Evolutionary conservation across 768 basidiomycete genomes (phyloP), one percentile per base, ranked within the genome.

Genomic region (Lactarius tabidus): DNA sequence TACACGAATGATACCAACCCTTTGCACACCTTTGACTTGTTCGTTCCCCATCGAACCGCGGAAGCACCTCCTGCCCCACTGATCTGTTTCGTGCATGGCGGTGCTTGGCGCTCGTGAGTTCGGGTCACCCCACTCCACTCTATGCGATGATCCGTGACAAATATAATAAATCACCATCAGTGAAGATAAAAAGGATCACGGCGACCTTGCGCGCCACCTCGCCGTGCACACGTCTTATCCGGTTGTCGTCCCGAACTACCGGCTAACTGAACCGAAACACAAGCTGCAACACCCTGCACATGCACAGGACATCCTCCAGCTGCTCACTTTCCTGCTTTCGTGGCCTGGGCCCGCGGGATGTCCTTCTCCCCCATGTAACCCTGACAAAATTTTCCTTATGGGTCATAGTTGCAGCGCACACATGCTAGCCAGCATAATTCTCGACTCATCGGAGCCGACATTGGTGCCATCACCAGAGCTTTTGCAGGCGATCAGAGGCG

Each of bases 331-430:
- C 71, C 70, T 93, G 64, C 67, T 75, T 57, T 67, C 72, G 3
- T 87, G 85, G 84, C 59, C 72, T 12, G 78, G 78, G 5, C 77
- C 81, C 6, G 38, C 68, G 9, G 69, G 60, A 26, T 63, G 69
- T 29, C 67, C 61, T 29, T 59, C 69, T 35, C 57, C 70, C 39
- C 73, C 71, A 36, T 81, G 81, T 60, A 79, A 82, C 70, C 74
- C 79, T 2, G 65, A 70, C 33, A 73, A 62, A 28, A 72, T 93
- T 52, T 81, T 83, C 74, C 78, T 91, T 51, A 77, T 91, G 29
- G 91, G 90, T 15, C 92, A 93, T 74, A 91, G 90, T 74, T 91
- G 89, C 76, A 80, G 87, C 66, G 89, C 91, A 1, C 92, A 94
- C 74, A 93, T 93, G 80, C 76, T 93, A 14, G 75, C 83, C 48